Evolutionary conservation across 2,329 filamentous ascomycete species (phyloP), one percentile per base, ranked within the genome.

Genomic region (Fusarium oxysporum): DNA sequence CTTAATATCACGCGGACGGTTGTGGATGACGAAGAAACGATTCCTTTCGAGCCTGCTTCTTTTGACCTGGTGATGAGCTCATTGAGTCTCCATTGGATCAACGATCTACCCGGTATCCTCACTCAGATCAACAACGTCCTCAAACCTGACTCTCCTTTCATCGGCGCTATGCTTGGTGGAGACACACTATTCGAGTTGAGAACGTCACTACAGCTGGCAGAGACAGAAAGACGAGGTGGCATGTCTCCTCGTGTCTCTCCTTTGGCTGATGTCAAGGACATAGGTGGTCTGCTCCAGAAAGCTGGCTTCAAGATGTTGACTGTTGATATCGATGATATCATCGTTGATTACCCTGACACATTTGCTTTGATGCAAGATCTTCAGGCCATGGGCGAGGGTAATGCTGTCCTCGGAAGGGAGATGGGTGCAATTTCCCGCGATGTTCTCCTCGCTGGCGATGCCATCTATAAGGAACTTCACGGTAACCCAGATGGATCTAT

Each of bases 221-320:
- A 98, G 81, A 90, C 94, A 77, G 96, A 99, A 78, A 89, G 96
- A 21, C 88, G 93, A 25, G 96, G 96, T n/a, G 96, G 96, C 33
- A 93, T 99, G 54, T 93, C 93, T 11, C 95, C 95, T 4, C 95
- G 96, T 78, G 92, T 97, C 30, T 97, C 94, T 8, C 96, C 96
- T 6, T 83, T 99, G 25, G 96, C 96, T 1, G 95, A 99, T 81
- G 94, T 98, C 14, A 89, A 93, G 23, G 97, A 99, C 79, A 89
- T 98, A 2, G 96, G 96, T 5, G 95, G 95, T 4, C 84, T 99
- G 60, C 84, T 99, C 70, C 93, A 93, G 75, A 91, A 92, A 71
- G 93, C 96, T 1, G 95, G 95, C 23, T 99, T 98, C 86, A 97
- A 95, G 82, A 92, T 99, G 86, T 86, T 98, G 76, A 99, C 97